Evolutionary conservation across 768 basidiomycete species (phyloP), one percentile per base, ranked within the genome.

Genomic region (Symmetrospora coprosmae): DNA sequence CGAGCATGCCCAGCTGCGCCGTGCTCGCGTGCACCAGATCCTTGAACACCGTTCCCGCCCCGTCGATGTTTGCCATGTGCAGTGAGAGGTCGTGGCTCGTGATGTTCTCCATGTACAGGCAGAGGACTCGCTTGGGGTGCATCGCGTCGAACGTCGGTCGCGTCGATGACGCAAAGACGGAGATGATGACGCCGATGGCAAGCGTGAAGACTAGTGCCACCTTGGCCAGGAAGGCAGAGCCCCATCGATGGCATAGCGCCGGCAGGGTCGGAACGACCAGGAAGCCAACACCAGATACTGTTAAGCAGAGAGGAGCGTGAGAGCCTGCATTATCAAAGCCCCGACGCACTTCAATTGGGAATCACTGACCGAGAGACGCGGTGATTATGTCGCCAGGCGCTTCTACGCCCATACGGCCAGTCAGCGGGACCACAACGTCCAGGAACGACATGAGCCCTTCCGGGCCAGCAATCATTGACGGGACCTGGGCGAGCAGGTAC

Each of bases 391-490:
- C 92, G 1, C 83, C 82, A 0, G 92, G 91, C 0, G 84, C 87
- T 37, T 86, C 83, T 2, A 66, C 65, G 11, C 62, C 62, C 48
- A 85, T 80, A 7, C 88, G 80, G 21, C 90, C 90, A 0, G 85
- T 87, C 68, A 94, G 72, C 6, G 92, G 92, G 0, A 92, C 87
- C 67, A 97, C 94, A 21, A 96, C 84, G 43, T 91, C 86, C 40
- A 87, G 66, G 2, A 84, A 80, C 4, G 81, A 77, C 39, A 78
- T 71, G 37, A 81, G 68, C 33, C 86, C 68, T 66, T 85, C 76
- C 0, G 78, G 72, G 21, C 84, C 66, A 23, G 62, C 50, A 28
- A 55, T 82, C 0, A 78, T 75, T 9, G 81, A 68, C 25, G 86
- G 70, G 34, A 72, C 60, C 72, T 80, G 78, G 0, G 77, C 85